phyloP scores from a whole-genome alignment of 371 early-diverging fungal genomes.

The Haplosporangium sp. region DNA sequence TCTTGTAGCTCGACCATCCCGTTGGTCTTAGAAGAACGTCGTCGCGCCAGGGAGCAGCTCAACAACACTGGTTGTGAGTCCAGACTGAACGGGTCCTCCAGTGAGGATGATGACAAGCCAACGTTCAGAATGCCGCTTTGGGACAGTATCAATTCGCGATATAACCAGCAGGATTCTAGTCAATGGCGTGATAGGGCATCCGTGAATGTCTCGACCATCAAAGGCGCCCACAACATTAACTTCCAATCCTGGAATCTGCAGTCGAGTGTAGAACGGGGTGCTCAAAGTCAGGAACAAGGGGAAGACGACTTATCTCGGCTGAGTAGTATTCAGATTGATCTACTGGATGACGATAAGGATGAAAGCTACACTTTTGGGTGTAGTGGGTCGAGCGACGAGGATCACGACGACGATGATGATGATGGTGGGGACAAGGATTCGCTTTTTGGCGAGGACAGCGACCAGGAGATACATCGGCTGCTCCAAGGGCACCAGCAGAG shows the following conservation, averaged over 20 bases:
- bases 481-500: not conserved
- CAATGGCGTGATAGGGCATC: constrained; percentile 29
- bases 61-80: not conserved
- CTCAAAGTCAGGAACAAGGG: not conserved
- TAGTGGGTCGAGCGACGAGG: constrained; percentile 13
- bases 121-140: constrained; percentile 47
- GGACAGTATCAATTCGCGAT: constrained; percentile 43
- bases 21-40: constrained; percentile 13
- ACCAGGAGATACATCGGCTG: constrained; percentile 1
- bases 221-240: constrained; percentile 1
- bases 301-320: constrained; percentile 7
- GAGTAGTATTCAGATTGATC: constrained; percentile 33
- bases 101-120: not conserved
- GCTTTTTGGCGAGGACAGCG: constrained; percentile 17
- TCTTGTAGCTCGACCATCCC: constrained; percentile 17
- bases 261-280: not conserved
- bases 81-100: not conserved
- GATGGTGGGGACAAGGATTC: constrained; percentile 13
- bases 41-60: not conserved
- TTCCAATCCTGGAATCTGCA: constrained; percentile 26
- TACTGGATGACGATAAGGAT: constrained; percentile 11
- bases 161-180: constrained; percentile 22
- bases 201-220: constrained; percentile 10
- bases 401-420: not conserved
- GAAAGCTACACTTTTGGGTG: constrained; percentile 13